Conservation (phyloP, 2,329 filamentous ascomycete genomes). For the Dichotomopilus funicola region DNA sequence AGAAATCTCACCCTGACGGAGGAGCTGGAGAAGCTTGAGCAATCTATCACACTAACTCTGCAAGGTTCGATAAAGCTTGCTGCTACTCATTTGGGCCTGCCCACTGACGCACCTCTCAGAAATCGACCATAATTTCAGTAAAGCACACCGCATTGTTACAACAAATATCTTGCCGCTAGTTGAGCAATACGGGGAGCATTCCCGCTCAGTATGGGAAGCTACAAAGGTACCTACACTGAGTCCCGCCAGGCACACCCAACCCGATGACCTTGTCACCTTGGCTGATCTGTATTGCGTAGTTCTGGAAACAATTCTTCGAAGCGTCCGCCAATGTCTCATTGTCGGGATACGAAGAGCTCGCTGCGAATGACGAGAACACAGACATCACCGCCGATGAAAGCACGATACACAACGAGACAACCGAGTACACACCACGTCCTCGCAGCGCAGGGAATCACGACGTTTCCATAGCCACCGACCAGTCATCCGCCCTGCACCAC, state of each 20-base stretch:
- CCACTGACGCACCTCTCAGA: constrained; percentile 46
- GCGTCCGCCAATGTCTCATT: constrained; percentile 95
- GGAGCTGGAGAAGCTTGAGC: constrained; percentile 91
- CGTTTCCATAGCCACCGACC: constrained; percentile 34
- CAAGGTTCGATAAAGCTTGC: constrained; percentile 56
- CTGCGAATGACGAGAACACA: constrained; percentile 57
- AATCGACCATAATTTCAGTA: constrained; percentile 98
- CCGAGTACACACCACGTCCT: constrained; percentile 30
- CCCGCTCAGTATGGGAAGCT: constrained; percentile 89
- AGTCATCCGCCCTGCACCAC: constrained; percentile 25
- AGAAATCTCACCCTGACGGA: constrained; percentile 75
- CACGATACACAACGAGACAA: constrained; percentile 50
- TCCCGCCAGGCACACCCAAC: neutral
- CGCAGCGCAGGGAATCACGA: constrained; percentile 34
- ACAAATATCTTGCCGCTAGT: constrained; percentile 87
- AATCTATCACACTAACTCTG: constrained; percentile 90
- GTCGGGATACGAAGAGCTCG: constrained; percentile 83
- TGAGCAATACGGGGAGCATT: constrained; percentile 92
- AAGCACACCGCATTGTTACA: constrained; percentile 92
- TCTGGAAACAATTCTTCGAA: constrained; percentile 99
- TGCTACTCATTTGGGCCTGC: neutral
- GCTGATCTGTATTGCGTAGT: constrained; percentile 44
- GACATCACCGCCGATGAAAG: constrained; percentile 43
- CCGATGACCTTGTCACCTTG: neutral
- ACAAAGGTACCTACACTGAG: constrained; percentile 61